These are phyloP conservation scores for Lachancea sp. DNA, from an alignment of 805 yeast genomes.

Conservation along the genomic window DNA sequence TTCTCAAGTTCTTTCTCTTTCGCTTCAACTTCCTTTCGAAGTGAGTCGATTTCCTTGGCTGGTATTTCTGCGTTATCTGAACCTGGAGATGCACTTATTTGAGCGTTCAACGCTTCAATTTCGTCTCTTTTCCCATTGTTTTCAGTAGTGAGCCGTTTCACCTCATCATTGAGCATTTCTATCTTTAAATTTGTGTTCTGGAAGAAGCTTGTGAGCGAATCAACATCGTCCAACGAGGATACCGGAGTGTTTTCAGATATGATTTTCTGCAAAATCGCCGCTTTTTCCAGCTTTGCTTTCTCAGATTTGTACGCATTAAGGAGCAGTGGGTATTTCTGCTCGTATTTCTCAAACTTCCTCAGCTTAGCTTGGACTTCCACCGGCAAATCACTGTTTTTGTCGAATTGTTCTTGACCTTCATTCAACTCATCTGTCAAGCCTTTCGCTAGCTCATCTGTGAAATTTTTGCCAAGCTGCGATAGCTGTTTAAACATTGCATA, in stretches of 20 bases:
- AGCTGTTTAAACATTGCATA: slow-evolving; percentile 46
- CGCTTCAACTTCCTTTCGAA: not conserved
- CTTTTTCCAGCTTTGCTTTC: slow-evolving; percentile 55
- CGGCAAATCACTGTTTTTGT: slow-evolving; percentile 42
- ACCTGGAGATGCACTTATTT: slow-evolving; percentile 4
- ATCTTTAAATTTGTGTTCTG: slow-evolving; percentile 55
- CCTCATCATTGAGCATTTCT: slow-evolving; percentile 56
- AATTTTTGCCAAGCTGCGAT: slow-evolving; percentile 56
- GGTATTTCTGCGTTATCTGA: not conserved
- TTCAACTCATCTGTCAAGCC: slow-evolving; percentile 32
- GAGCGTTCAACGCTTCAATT: slow-evolving; percentile 9
- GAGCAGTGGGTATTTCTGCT: slow-evolving; percentile 80
- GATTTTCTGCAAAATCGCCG: slow-evolving; percentile 58
- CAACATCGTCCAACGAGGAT: slow-evolving; percentile 65
- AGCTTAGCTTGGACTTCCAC: slow-evolving; percentile 54
- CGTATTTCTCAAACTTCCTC: slow-evolving; percentile 77
- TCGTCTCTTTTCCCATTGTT: slow-evolving; percentile 18
- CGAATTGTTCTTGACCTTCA: slow-evolving; percentile 15
- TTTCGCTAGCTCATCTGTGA: slow-evolving; percentile 54
- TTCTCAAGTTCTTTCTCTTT: not conserved
- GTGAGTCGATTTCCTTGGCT: not conserved
- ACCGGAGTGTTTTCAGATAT: slow-evolving; percentile 78
- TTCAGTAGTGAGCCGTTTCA: slow-evolving; percentile 39
- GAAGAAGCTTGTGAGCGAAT: slow-evolving; percentile 62
- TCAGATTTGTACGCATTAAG: slow-evolving; percentile 81